phyloP scores from a whole-genome alignment of 2,329 filamentous ascomycete species.

The Fusarium palustre region DNA sequence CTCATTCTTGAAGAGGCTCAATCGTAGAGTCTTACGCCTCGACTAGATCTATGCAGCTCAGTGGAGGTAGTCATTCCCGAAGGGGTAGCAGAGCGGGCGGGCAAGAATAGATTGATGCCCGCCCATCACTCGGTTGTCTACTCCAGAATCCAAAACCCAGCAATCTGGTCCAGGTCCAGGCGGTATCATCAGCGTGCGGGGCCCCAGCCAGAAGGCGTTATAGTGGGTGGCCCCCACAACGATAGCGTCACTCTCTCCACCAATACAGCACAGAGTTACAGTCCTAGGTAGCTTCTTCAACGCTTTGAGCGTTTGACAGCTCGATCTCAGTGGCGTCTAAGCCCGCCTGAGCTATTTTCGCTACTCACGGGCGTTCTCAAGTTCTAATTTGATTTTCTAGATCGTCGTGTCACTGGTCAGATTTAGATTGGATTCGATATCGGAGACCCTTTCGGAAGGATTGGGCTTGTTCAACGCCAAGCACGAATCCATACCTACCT shows the following conservation, averaged over 20 bases:
- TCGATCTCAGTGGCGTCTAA: conserved; percentile 33
- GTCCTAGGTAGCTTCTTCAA: conserved; percentile 25
- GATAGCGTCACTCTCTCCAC: conserved; percentile 36
- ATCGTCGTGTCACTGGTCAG: conserved; percentile 2
- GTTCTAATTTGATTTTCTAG: conserved; percentile 11
- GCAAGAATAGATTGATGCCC: background rate
- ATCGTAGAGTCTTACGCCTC: background rate
- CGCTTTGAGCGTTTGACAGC: conserved; percentile 40
- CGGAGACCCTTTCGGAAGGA: conserved; percentile 7
- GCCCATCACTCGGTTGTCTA: background rate
- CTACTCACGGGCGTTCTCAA: background rate
- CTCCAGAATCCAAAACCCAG: conserved; percentile 22
- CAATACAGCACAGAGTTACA: conserved; percentile 15
- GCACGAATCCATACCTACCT: conserved; percentile 3
- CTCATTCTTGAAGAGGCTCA: background rate
- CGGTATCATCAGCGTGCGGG: conserved; percentile 27
- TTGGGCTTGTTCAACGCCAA: conserved; percentile 33
- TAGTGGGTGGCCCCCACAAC: conserved; percentile 10
- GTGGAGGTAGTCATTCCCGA: conserved; percentile 1
- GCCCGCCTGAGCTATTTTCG: conserved; percentile 6
- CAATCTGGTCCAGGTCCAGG: conserved; percentile 16
- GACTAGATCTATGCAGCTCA: background rate
- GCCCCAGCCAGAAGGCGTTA: conserved; percentile 27
- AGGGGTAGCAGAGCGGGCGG: background rate
- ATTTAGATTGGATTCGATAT: conserved; percentile 10